Base-by-base conservation (phyloP, 2,329 filamentous ascomycete species). In the Sporothrix brunneoviolacea region DNA sequence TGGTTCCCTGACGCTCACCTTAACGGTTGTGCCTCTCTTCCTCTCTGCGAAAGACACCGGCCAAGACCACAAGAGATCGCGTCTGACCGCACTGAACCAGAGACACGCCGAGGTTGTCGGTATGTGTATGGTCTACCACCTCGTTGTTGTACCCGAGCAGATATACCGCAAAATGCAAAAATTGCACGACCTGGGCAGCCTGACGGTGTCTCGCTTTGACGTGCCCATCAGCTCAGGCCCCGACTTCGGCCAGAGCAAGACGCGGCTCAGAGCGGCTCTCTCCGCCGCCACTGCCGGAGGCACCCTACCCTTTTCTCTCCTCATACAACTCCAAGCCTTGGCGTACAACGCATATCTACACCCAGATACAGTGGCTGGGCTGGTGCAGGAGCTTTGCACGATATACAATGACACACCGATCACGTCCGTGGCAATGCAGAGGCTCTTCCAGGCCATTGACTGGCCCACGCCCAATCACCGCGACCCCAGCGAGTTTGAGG, bases 261-360 rank as follows among this genome's bases (percentile, higher is more conserved):
- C 4, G 39, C 5, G 47, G 30, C 32, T 65, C 39, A 70, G 58
- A 42, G 37, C 2, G 42, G 51, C 8, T 7, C 62, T 61, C 8
- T 57, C 70, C 1, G 13, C 30, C 0, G 10, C 58, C 45, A 57
- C 63, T 58, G 56, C 65, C 15, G 45, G 57, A 2, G 62, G 63
- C 40, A 49, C 55, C 2, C 57, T 79, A 51, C 66, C 77, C 5
- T 87, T 82, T 55, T 61, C 66, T 0, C 59, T 83, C 1, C 68
- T 79, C 6, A 86, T 81, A 58, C 83, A 86, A 57, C 66, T 87
- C 5, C 75, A 84, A 45, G 75, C 73, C 15, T 65, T 91, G 5
- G 79, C 82, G 0, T 71, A 74, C 58, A 85, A 86, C 56, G 79
- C 77, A 19, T 80, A 76, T 49, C 68, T 89, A 1, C 68, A 79